phyloP scores from a whole-genome alignment of 2,329 filamentous ascomycete genomes.

The Aureobasidium pullulans region DNA sequence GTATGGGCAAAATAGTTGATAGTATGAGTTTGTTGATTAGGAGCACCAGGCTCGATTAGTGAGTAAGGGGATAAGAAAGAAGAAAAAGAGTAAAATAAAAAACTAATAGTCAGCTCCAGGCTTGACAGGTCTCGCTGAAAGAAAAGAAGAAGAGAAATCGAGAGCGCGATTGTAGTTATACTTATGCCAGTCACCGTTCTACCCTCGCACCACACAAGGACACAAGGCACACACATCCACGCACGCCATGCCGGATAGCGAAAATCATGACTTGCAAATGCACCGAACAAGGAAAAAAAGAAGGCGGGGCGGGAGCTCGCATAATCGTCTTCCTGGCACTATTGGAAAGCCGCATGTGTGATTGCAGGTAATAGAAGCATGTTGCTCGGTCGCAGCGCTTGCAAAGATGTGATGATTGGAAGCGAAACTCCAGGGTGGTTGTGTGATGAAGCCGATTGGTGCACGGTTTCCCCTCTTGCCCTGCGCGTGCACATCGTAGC shows the following conservation, averaged over 20 bases:
- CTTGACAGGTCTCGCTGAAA: conserved; percentile 46
- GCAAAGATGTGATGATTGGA: background rate
- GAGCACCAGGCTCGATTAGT: conserved; percentile 43
- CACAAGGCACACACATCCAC: background rate
- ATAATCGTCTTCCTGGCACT: conserved; percentile 14
- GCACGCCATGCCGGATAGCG: conserved; percentile 3
- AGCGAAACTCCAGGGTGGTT: conserved; percentile 2
- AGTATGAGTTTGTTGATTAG: conserved; percentile 21
- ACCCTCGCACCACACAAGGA: background rate
- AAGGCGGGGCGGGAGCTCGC: conserved; percentile 14
- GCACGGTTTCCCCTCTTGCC: no score
- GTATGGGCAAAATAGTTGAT: conserved; percentile 14
- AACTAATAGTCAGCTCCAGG: conserved; percentile 43
- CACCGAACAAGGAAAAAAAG: conserved; percentile 5
- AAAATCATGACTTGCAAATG: background rate
- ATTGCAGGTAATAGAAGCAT: background rate
- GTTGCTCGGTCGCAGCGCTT: conserved; percentile 8
- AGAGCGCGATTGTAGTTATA: conserved; percentile 18
- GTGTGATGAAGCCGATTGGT: conserved; percentile 10
- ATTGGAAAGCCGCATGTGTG: conserved; percentile 17
- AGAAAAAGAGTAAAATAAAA: conserved; percentile 30
- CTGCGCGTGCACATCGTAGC: no score
- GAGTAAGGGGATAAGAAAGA: conserved; percentile 27
- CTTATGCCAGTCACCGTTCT: conserved; percentile 14
- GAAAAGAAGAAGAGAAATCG: conserved; percentile 27